Conservation (phyloP, 1,139 yeast genomes). For the Pneumocystis canis region DNA sequence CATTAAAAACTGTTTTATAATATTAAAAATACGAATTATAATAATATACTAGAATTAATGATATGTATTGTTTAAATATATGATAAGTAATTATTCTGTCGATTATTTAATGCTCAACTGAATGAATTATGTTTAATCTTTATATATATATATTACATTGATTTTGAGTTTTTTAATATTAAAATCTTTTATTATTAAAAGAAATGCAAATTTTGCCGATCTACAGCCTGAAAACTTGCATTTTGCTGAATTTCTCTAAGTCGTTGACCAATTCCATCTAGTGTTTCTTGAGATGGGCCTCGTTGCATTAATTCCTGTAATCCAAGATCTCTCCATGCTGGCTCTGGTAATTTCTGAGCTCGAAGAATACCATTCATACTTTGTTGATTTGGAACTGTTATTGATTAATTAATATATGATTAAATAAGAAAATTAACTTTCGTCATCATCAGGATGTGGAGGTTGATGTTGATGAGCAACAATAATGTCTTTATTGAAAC, state of each 20-base stretch:
- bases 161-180: neutral
- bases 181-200: neutral
- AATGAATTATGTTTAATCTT: neutral
- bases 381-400: constrained; percentile 20
- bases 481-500: constrained; percentile 14
- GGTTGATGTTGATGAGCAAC: constrained; percentile 25
- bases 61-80: neutral
- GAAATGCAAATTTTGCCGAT: neutral
- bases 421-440: constrained; percentile 17
- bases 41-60: neutral
- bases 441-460: constrained; percentile 25
- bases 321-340: constrained; percentile 12
- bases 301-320: constrained; percentile 2
- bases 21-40: neutral
- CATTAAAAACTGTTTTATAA: neutral
- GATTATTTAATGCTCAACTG: neutral
- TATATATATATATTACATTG: neutral
- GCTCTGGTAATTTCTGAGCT: constrained; percentile 11
- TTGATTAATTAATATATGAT: neutral
- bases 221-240: neutral
- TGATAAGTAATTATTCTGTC: neutral
- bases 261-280: neutral
- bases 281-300: neutral
- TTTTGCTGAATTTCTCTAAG: neutral
- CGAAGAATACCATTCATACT: constrained; percentile 15